Conservation (phyloP, 768 basidiomycete genomes). For the Tylopilus vinaceipallidus region DNA sequence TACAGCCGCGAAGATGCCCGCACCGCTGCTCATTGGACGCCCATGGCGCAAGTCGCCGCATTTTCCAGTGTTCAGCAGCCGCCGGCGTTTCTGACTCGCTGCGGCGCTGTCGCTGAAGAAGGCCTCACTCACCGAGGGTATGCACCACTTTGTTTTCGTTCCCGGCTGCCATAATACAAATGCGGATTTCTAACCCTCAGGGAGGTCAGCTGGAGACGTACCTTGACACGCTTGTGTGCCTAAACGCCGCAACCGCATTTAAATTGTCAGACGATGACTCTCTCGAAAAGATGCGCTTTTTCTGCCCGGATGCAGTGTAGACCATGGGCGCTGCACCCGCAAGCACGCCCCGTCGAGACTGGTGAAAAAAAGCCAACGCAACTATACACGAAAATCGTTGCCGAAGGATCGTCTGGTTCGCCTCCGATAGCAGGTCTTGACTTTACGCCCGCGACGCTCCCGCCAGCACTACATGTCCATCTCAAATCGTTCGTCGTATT, state of each 20-base stretch:
- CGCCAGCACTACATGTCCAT: conserved; percentile 47
- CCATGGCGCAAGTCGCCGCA: too few relatives aligned
- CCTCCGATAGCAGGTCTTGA: conserved; percentile 60
- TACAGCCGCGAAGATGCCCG: too few relatives aligned
- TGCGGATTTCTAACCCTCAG: conserved; percentile 55
- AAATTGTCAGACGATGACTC: conserved; percentile 57
- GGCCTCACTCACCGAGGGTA: conserved; percentile 78
- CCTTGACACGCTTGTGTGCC: conserved; percentile 67
- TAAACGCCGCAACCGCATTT: conserved; percentile 80
- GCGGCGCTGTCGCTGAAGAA: conserved; percentile 76
- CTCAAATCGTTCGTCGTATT: conserved; percentile 66
- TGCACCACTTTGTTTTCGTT: conserved; percentile 2
- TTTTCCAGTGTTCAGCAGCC: too few relatives aligned
- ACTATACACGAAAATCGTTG: conserved; percentile 81
- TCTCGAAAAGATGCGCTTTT: conserved; percentile 46
- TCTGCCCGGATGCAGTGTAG: neutral
- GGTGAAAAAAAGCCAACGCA: conserved; percentile 81
- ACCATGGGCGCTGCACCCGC: neutral
- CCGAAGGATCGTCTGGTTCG: conserved; percentile 79
- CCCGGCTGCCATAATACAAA: neutral
- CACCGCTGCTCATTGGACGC: too few relatives aligned
- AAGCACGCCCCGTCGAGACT: conserved; percentile 77
- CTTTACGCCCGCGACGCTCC: conserved; percentile 53
- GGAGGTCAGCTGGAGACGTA: conserved; percentile 62
- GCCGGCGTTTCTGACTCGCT: too few relatives aligned